A percentile compares a stretch with the other conserved stretches of the same genome.
These are phyloP conservation scores for Musa itinerans DNA, from an alignment of 176 grass and related monocot species.

Conservation along the genomic window DNA sequence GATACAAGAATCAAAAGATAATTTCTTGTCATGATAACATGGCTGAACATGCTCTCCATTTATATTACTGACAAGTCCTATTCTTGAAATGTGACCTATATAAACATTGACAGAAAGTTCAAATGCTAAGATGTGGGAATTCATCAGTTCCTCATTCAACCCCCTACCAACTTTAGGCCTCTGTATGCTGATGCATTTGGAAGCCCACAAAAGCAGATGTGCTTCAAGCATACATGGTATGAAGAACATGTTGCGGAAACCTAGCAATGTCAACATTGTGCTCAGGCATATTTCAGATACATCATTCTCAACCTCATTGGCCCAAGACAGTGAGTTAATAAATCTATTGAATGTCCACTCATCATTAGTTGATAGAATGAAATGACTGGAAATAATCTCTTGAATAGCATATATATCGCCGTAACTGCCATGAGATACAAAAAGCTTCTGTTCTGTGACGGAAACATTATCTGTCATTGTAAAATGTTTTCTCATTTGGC, in stretches of 20 bases:
- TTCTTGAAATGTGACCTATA: neutral
- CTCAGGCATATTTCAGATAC: neutral
- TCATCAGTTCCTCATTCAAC: neutral
- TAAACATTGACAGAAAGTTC: slow-evolving; percentile 17
- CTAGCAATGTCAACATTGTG: slow-evolving; percentile 1
- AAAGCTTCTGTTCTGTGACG: neutral
- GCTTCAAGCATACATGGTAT: slow-evolving; percentile 11
- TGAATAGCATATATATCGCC: neutral
- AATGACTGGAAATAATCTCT: slow-evolving; percentile 16
- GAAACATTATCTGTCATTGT: slow-evolving; percentile 7
- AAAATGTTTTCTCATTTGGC: slow-evolving; percentile 12
- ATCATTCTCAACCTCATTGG: slow-evolving; percentile 1
- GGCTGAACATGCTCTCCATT: neutral
- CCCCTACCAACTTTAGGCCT: neutral
- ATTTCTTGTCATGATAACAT: neutral
- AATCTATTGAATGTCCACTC: slow-evolving; percentile 9
- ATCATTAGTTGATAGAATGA: slow-evolving; percentile 13
- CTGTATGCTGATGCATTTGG: slow-evolving; percentile 13
- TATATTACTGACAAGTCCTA: slow-evolving; percentile 6
- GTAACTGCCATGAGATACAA: slow-evolving; percentile 7
- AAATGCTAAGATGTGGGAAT: slow-evolving; percentile 3
- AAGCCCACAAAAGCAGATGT: slow-evolving; percentile 6
- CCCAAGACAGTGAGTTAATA: slow-evolving; percentile 13
- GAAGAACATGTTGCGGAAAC: neutral
- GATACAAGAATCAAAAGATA: slow-evolving; percentile 7